phyloP scores from a whole-genome alignment of 495 filamentous ascomycete genomes.

The Podospora appendiculata region DNA sequence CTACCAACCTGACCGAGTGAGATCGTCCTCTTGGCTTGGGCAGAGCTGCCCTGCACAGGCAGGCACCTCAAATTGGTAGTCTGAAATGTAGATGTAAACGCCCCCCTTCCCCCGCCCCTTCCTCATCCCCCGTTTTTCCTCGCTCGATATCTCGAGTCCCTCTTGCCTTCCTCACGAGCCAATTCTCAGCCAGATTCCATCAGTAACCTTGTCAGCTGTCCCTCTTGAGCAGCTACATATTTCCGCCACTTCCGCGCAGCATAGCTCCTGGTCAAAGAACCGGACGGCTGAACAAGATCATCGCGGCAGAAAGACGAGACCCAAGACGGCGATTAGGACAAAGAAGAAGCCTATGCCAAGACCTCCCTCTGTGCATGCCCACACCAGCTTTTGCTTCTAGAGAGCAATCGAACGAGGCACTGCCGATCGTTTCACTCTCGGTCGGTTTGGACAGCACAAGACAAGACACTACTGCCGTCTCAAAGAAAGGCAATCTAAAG shows the following conservation, averaged over 20 bases:
- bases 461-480: background rate
- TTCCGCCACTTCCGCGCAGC: background rate
- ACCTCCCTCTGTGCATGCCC: no score
- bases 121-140: background rate
- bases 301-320: background rate
- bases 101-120: background rate
- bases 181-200: background rate
- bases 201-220: no score
- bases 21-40: background rate
- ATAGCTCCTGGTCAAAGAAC: background rate
- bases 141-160: background rate
- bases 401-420: conserved; percentile 12
- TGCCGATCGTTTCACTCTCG: conserved; percentile 8
- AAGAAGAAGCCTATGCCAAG: background rate
- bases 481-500: conserved; percentile 7
- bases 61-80: no score
- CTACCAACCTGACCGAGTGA: background rate
- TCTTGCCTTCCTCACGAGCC: background rate
- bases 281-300: background rate
- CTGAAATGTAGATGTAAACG: background rate
- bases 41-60: no score
- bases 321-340: background rate
- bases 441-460: background rate
- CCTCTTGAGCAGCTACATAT: background rate
- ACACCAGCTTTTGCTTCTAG: background rate